Base-by-base conservation (phyloP, 176 grass and related monocot species). In the Ampelocalamus luodianensis region DNA sequence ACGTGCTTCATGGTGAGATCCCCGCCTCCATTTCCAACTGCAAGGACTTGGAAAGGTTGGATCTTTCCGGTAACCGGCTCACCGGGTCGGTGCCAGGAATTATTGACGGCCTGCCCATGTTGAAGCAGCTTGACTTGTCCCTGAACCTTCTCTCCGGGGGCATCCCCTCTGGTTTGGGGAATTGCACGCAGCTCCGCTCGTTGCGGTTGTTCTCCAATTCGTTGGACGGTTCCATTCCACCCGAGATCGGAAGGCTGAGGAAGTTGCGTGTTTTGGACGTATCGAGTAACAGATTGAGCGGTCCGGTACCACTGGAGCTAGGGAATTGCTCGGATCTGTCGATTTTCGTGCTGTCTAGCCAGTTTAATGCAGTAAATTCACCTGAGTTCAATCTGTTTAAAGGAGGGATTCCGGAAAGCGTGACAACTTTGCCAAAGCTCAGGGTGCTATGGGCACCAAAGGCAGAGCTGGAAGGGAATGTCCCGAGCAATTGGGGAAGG, bases 41-140 rank as follows among this genome's bases (percentile, higher is more conserved):
- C 84, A 44, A 45, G 36, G 74, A 68, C 79, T 78, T 97, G 68
- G 73, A 86, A 65, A 87, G 60, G 83, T 43, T 94, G 79, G 84
- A 97, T 89, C 90, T 97, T 71, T 94, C 95, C 0, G 82, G 92
- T 74, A 97, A 97, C 78, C 90, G 32, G 16, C 77, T 95, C 69
- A 54, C 13, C 27, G 83, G 90, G 23, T 59, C 75, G 58, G 87
- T 95, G 46, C 90, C 90, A 0, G 58, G 44, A 54, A 76, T 48
- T 46, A 74, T 95, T 72, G 85, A 85, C 45, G 15, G 18, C 80
- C 43, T 92, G 82, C 11, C 49, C 49, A 89, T 64, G 45, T 60
- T 95, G 12, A 84, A 84, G 78, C 62, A 18, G 67, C 79, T 89
- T 40, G 95, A 89, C 76, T 63, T 94, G 80, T 94, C 92, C 2